Conservation (phyloP, 2,329 filamentous ascomycete genomes). For the Phialocephala sp. region DNA sequence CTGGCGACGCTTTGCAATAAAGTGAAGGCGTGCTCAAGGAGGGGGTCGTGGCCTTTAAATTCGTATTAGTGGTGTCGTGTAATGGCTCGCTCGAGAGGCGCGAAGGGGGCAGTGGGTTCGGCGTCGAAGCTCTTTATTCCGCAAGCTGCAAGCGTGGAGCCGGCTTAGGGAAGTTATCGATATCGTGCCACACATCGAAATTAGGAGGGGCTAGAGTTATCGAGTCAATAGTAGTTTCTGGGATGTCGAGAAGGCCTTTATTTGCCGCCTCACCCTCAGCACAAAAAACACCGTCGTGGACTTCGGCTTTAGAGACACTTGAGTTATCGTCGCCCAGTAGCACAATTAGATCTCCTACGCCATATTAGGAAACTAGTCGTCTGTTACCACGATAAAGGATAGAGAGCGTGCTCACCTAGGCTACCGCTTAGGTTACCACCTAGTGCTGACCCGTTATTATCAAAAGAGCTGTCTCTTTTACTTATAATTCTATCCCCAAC, state of each 20-base stretch:
- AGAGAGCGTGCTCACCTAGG: slow-evolving; percentile 23
- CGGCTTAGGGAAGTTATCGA: slow-evolving; percentile 32
- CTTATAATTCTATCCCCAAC: slow-evolving; percentile 21
- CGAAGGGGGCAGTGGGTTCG: slow-evolving; percentile 19
- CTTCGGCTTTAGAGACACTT: slow-evolving; percentile 28
- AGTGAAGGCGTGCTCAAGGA: slow-evolving; percentile 20
- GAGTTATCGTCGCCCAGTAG: slow-evolving; percentile 25
- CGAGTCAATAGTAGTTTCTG: slow-evolving; percentile 25
- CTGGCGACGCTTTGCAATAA: slow-evolving; percentile 22
- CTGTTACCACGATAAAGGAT: slow-evolving; percentile 25
- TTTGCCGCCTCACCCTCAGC: slow-evolving; percentile 22
- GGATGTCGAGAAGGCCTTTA: slow-evolving; percentile 22
- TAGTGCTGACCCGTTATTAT: slow-evolving; percentile 25
- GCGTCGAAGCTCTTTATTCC: slow-evolving; percentile 26
- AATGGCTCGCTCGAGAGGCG: slow-evolving; percentile 29
- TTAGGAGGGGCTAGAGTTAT: slow-evolving; percentile 31
- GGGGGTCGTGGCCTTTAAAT: slow-evolving; percentile 29
- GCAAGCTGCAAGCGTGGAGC: slow-evolving; percentile 25
- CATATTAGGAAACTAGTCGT: slow-evolving; percentile 24
- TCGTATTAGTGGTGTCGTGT: slow-evolving; percentile 26
- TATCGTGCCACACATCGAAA: slow-evolving; percentile 31
- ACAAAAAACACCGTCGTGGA: slow-evolving; percentile 24
- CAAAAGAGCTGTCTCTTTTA: slow-evolving; percentile 18
- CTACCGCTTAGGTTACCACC: slow-evolving; percentile 22
- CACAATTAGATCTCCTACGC: slow-evolving; percentile 31